Evolutionary conservation across 306 rosid species (phyloP).

Genomic region (Castanospermum australe): DNA sequence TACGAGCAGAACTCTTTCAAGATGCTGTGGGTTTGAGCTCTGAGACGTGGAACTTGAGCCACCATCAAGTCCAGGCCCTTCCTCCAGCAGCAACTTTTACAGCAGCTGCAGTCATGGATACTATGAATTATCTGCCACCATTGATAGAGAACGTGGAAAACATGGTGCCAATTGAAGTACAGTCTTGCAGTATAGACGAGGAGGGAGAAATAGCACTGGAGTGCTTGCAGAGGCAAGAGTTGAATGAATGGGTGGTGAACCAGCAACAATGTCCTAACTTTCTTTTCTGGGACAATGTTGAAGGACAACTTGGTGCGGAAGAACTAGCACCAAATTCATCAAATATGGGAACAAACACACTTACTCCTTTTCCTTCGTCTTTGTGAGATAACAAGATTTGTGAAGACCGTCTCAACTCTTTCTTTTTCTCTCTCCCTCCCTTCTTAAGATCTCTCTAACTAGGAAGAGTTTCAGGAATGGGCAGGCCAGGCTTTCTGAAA

Average conservation of each 20-base stretch:
- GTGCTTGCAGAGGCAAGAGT: slow-evolving; percentile 66
- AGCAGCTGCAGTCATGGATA: slow-evolving; percentile 30
- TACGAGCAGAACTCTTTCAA: slow-evolving; percentile 50
- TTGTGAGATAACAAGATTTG: slow-evolving; percentile 36
- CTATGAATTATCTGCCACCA: slow-evolving; percentile 62
- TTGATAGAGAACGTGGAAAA: slow-evolving; percentile 70
- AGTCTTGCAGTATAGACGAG: slow-evolving; percentile 52
- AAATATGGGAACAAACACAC: slow-evolving; percentile 42
- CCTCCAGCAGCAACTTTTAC: slow-evolving; percentile 34
- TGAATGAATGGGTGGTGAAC: slow-evolving; percentile 70
- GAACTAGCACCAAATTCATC: slow-evolving; percentile 48
- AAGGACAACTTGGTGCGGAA: slow-evolving; percentile 54
- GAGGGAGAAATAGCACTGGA: slow-evolving; percentile 63
- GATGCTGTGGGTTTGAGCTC: slow-evolving; percentile 43
- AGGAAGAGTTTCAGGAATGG: slow-evolving; percentile 36
- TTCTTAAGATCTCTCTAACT: slow-evolving; percentile 10
- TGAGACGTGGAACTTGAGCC: slow-evolving; percentile 73
- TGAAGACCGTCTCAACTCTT: neutral
- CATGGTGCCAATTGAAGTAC: slow-evolving; percentile 48
- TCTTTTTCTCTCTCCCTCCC: neutral
- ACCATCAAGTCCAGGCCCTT: slow-evolving; percentile 49
- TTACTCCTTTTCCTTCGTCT: slow-evolving; percentile 76
- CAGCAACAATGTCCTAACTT: slow-evolving; percentile 75
- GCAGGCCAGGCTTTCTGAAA: slow-evolving; percentile 31
- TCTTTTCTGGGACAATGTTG: slow-evolving; percentile 87